phyloP scores from a whole-genome alignment of 495 filamentous ascomycete species.

The Xylaria longipes region DNA sequence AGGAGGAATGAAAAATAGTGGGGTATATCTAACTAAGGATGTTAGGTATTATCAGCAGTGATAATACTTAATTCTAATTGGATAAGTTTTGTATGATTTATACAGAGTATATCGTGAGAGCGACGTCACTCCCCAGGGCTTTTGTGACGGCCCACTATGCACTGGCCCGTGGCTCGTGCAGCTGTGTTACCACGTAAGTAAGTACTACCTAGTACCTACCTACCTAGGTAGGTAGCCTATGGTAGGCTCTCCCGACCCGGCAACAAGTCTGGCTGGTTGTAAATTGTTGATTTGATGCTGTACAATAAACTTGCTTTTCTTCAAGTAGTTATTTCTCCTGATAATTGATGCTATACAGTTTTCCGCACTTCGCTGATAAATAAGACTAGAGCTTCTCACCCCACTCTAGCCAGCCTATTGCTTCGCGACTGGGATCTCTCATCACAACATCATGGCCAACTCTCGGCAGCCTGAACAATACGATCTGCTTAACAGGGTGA shows the following conservation, averaged over 20 bases:
- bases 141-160: background rate
- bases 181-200: background rate
- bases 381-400: background rate
- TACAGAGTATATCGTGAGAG: too few species aligned
- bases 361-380: background rate
- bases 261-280: background rate
- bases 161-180: background rate
- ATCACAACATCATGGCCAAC: background rate
- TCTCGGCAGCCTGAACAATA: background rate
- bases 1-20: too few species aligned
- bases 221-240: background rate
- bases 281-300: background rate
- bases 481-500: constrained; percentile 45
- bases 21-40: too few species aligned
- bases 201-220: too few species aligned
- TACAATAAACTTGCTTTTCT: background rate
- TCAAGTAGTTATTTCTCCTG: background rate
- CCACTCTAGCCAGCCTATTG: background rate
- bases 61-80: too few species aligned
- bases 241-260: background rate
- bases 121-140: background rate
- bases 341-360: background rate
- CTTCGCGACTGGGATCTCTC: background rate
- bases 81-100: too few species aligned
- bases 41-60: too few species aligned